A percentile compares a stretch with the other conserved stretches of the same genome.
These are phyloP conservation scores for Saxispiralis lemnorum DNA, from an alignment of 495 filamentous ascomycete genomes.

Conservation along the genomic window DNA sequence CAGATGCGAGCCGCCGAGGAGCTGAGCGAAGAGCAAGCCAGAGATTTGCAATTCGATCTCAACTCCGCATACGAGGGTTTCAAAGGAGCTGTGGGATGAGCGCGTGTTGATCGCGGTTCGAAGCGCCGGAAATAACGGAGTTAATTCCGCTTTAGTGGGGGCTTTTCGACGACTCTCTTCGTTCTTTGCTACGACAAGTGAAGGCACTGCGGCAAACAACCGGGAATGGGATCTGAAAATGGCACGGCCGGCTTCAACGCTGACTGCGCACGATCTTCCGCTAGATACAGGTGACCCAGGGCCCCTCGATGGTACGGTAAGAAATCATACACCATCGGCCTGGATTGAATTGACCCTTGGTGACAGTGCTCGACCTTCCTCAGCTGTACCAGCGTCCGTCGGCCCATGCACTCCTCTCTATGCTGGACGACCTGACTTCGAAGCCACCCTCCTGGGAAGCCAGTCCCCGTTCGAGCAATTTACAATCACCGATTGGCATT, in stretches of 20 bases:
- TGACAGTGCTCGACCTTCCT: conserved; percentile 31
- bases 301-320: conserved; percentile 1
- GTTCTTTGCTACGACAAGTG: too few species aligned
- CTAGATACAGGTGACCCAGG: neutral
- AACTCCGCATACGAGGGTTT: conserved; percentile 84
- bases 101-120: neutral
- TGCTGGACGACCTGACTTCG: conserved; percentile 22
- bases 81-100: conserved; percentile 44
- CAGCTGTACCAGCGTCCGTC: conserved; percentile 30
- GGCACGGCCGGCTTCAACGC: neutral
- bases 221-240: neutral
- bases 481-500: neutral
- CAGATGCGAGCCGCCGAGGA: conserved; percentile 93
- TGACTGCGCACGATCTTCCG: neutral
- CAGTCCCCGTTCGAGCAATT: conserved; percentile 3
- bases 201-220: too few species aligned
- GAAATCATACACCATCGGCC: neutral
- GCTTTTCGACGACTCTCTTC: too few species aligned
- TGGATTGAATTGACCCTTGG: neutral
- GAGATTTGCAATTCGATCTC: conserved; percentile 77
- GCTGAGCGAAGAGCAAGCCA: conserved; percentile 65
- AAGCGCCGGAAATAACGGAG: neutral
- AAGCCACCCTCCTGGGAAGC: conserved; percentile 29
- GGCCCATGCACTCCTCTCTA: conserved; percentile 20
- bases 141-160: neutral